phyloP scores from a whole-genome alignment of 1,284 basidiomycete genomes.

The Ustilago loliicola region DNA sequence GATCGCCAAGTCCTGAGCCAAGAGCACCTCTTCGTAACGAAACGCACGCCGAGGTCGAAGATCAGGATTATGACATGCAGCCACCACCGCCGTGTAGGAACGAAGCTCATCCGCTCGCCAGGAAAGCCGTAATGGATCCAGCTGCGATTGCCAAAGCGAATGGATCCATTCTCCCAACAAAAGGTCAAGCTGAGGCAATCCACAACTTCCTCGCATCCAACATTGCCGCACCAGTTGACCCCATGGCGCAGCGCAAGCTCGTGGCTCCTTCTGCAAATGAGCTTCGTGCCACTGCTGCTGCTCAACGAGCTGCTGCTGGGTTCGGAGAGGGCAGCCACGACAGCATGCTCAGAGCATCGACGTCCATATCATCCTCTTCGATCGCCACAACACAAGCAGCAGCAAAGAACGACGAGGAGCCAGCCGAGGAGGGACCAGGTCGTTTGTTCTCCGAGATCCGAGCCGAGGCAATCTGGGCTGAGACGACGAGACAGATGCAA shows the following conservation, averaged over 20 bases:
- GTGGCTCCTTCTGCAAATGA: slow-evolving; percentile 35
- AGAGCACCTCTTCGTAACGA: slow-evolving; percentile 1
- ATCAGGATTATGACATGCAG: slow-evolving; percentile 38
- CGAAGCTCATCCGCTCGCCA: slow-evolving; percentile 44
- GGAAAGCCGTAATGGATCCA: slow-evolving; percentile 18
- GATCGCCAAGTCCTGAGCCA: slow-evolving; percentile 39
- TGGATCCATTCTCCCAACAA: slow-evolving; percentile 36
- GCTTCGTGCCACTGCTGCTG: slow-evolving; percentile 23
- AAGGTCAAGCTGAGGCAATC: slow-evolving; percentile 40
- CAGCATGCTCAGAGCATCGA: slow-evolving; percentile 9
- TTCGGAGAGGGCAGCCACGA: not conserved
- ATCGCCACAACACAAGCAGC: slow-evolving; percentile 13
- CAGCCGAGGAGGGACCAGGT: slow-evolving; percentile 35
- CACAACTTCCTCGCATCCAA: slow-evolving; percentile 49
- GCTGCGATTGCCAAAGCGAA: slow-evolving; percentile 14
- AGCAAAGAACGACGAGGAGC: slow-evolving; percentile 24
- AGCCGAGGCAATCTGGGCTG: slow-evolving; percentile 52
- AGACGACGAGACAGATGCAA: slow-evolving; percentile 45
- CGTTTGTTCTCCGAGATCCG: slow-evolving; percentile 47
- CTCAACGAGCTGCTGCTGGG: slow-evolving; percentile 17
- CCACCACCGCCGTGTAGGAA: slow-evolving; percentile 46
- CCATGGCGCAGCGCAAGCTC: slow-evolving; percentile 33
- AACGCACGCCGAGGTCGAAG: too few relatives aligned
- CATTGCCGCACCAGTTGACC: slow-evolving; percentile 38
- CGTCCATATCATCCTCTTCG: slow-evolving; percentile 10